These are phyloP conservation scores for Scleroderma citrinum DNA, from an alignment of 768 basidiomycete species.

Conservation along the genomic window DNA sequence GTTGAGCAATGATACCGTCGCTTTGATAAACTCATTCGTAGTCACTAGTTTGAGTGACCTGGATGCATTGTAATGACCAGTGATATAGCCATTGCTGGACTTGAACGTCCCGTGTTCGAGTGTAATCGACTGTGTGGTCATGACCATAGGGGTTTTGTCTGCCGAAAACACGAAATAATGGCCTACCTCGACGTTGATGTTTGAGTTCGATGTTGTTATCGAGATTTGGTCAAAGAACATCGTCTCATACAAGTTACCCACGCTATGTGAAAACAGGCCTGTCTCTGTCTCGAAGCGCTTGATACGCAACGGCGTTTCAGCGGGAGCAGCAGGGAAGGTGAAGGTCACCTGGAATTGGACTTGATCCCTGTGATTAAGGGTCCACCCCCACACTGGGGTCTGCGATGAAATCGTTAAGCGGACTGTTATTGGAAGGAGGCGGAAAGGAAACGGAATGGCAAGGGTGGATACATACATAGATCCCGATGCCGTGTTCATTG, in stretches of 20 bases:
- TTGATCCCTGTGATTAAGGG: constrained; percentile 7
- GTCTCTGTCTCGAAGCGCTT: constrained; percentile 24
- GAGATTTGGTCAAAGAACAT: constrained; percentile 23
- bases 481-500: constrained; percentile 29
- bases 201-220: constrained; percentile 18
- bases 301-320: constrained; percentile 16
- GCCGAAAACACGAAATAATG: background rate
- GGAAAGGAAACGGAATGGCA: background rate
- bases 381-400: constrained; percentile 10
- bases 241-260: constrained; percentile 23
- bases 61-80: constrained; percentile 32
- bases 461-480: constrained; percentile 27
- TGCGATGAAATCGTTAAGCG: constrained; percentile 2
- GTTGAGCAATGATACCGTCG: constrained; percentile 21
- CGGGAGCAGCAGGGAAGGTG: constrained; percentile 20
- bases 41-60: constrained; percentile 25
- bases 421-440: background rate
- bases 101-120: constrained; percentile 14
- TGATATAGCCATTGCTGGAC: constrained; percentile 31
- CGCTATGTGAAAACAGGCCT: constrained; percentile 22
- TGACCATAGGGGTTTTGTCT: background rate
- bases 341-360: constrained; percentile 25
- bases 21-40: constrained; percentile 30
- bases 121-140: constrained; percentile 25
- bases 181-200: constrained; percentile 26